A percentile compares a stretch with the other conserved stretches of the same genome.
Conservation (phyloP, 495 filamentous ascomycete genomes). For the Penicillium lagena region DNA sequence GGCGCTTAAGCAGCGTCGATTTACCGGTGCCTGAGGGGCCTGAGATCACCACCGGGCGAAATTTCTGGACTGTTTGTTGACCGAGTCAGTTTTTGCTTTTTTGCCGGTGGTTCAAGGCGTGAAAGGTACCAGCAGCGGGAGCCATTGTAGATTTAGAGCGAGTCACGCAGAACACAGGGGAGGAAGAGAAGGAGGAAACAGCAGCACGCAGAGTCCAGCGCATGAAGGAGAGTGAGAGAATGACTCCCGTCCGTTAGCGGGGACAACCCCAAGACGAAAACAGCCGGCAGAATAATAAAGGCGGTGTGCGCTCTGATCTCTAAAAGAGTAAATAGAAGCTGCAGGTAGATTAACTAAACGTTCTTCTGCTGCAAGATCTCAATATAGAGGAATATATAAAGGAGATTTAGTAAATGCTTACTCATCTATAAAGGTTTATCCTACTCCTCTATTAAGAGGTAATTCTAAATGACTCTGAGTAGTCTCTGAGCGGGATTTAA, state of each 20-base stretch:
- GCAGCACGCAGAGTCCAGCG: neutral
- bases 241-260: neutral
- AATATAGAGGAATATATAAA: no score
- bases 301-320: conserved; percentile 1
- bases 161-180: conserved; percentile 9
- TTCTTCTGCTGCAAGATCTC: no score
- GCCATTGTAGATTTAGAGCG: conserved; percentile 17
- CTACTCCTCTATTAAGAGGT: no score
- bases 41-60: conserved; percentile 74
- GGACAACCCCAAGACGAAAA: conserved; percentile 1
- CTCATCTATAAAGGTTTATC: no score
- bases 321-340: no score
- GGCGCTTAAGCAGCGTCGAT: conserved; percentile 72
- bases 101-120: neutral
- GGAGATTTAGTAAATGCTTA: no score
- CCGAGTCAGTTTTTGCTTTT: neutral
- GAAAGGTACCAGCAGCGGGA: conserved; percentile 20
- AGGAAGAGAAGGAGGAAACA: neutral
- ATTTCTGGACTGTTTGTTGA: conserved; percentile 22
- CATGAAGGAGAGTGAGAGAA: neutral
- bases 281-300: conserved; percentile 11
- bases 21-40: conserved; percentile 86
- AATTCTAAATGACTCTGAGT: no score
- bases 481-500: no score
- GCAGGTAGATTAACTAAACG: no score